A percentile compares a stretch with the other conserved stretches of the same genome.
These are phyloP conservation scores for Theobroma grandiflorum DNA, from an alignment of 441 rosid genomes.

Conservation along the genomic window DNA sequence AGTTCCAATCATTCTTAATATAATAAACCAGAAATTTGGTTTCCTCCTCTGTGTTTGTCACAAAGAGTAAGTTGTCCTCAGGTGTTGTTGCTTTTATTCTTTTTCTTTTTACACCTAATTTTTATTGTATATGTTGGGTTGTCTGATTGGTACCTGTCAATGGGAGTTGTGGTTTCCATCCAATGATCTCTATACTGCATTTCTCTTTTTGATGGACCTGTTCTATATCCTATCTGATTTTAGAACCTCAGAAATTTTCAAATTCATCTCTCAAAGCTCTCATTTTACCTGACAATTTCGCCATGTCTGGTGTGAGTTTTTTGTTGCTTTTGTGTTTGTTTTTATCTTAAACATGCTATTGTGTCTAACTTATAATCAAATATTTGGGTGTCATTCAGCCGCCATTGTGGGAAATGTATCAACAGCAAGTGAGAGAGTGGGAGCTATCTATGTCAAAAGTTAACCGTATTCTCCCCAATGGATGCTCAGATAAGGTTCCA, in stretches of 20 bases:
- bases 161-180: too few relatives aligned
- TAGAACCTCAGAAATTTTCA: neutral
- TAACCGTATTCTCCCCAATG: constrained; percentile 45
- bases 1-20: neutral
- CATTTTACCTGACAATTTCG: neutral
- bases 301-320: neutral
- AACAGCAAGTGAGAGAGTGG: constrained; percentile 79
- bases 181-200: too few relatives aligned
- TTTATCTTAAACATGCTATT: neutral
- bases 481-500: constrained; percentile 58
- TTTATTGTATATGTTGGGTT: neutral
- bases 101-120: neutral
- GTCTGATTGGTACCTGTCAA: neutral
- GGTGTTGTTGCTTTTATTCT: neutral
- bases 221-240: neutral
- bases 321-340: neutral
- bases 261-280: neutral
- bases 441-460: constrained; percentile 66
- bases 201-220: too few relatives aligned
- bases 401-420: constrained; percentile 92
- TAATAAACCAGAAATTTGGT: neutral
- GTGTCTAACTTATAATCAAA: constrained; percentile 4
- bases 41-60: neutral
- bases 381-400: constrained; percentile 53
- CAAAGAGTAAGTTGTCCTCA: neutral